A percentile compares a stretch with the other conserved stretches of the same genome.
phyloP scores from a whole-genome alignment of 352 stramenopile genomes.

The Phytophthora pini region DNA sequence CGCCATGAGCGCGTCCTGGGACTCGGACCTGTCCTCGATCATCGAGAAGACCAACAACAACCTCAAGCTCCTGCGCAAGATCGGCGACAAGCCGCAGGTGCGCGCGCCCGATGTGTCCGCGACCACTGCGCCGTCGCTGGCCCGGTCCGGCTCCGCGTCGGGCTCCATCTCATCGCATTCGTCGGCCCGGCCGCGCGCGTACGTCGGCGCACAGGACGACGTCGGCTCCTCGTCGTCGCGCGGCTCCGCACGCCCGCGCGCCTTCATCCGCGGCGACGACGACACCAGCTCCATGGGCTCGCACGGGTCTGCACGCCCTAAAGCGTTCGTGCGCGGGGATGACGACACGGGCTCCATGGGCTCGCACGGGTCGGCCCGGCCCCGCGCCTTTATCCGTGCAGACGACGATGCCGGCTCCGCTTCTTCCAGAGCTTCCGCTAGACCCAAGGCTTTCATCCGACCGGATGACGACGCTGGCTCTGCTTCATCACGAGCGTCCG shows the following conservation, averaged over 20 bases:
- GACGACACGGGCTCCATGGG: constrained; percentile 40
- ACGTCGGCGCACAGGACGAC: constrained; percentile 41
- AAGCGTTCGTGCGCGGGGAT: constrained; percentile 29
- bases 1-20: constrained; percentile 80
- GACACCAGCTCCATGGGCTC: constrained; percentile 41
- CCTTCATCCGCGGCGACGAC: constrained; percentile 40
- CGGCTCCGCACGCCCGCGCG: constrained; percentile 30
- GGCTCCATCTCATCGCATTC: constrained; percentile 28
- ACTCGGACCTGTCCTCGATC: constrained; percentile 86
- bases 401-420: constrained; percentile 34
- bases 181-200: constrained; percentile 30
- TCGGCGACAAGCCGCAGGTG: constrained; percentile 75
- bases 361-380: constrained; percentile 33
- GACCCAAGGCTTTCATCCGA: constrained; percentile 35
- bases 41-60: constrained; percentile 91
- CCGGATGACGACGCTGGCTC: constrained; percentile 35
- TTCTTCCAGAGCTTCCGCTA: constrained; percentile 23
- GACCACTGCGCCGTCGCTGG: constrained; percentile 25
- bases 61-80: constrained; percentile 82
- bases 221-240: constrained; percentile 32
- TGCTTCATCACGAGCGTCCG: constrained; percentile 27
- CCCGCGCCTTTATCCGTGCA: constrained; percentile 11
- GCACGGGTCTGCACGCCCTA: constrained; percentile 26
- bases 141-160: constrained; percentile 13
- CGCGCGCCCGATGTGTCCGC: constrained; percentile 45